A percentile compares a stretch with the other conserved stretches of the same genome.
Conservation (phyloP, 352 stramenopile species). For the Phytophthora palmivora region DNA sequence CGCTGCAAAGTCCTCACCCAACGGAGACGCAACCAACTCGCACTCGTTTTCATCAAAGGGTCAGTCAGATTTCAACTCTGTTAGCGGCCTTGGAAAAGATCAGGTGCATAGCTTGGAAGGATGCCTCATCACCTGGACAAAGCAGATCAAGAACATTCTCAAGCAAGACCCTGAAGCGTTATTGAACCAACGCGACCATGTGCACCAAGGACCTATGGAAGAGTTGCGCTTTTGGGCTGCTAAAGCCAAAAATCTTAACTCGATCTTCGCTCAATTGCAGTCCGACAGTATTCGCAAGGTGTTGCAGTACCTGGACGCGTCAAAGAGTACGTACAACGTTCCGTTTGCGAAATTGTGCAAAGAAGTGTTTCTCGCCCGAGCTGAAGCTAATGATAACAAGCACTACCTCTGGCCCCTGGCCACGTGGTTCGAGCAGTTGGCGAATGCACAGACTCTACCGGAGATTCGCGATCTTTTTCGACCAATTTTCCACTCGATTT, state of each 20-base stretch:
- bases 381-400: constrained; percentile 89
- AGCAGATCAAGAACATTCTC: constrained; percentile 95
- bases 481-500: constrained; percentile 87
- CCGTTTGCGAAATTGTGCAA: constrained; percentile 94
- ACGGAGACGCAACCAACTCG: constrained; percentile 4
- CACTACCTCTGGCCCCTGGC: constrained; percentile 85
- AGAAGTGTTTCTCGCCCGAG: constrained; percentile 88
- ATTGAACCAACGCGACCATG: constrained; percentile 57
- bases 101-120: constrained; percentile 89
- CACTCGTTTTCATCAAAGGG: constrained; percentile 6
- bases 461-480: constrained; percentile 79
- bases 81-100: constrained; percentile 64
- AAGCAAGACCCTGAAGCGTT: constrained; percentile 88
- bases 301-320: constrained; percentile 88
- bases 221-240: constrained; percentile 91
- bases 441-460: constrained; percentile 45
- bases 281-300: constrained; percentile 87
- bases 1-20: constrained; percentile 26
- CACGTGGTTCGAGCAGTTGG: constrained; percentile 65
- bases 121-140: constrained; percentile 94
- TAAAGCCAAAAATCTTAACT: constrained; percentile 90
- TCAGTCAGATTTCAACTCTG: constrained; percentile 16
- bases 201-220: constrained; percentile 82
- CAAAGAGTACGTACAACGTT: constrained; percentile 92
- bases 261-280: constrained; percentile 92